Base-by-base conservation (phyloP, 1,139 yeast genomes). In the Lodderomyces jiufengensis region DNA sequence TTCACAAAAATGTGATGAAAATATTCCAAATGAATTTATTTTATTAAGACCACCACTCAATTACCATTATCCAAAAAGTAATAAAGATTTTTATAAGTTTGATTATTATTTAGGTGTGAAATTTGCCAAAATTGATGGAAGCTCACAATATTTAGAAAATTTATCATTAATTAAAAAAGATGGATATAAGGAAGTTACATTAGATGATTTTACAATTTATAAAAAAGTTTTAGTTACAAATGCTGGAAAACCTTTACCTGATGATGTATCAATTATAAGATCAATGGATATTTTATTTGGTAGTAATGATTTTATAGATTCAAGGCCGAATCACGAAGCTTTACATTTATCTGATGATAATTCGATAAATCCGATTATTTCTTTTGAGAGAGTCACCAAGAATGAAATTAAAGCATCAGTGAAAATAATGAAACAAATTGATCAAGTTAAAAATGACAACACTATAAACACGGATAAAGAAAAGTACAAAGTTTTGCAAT, bases 401-500 rank as follows among this genome's bases (percentile, higher is more conserved):
- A 12, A n/a, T 24, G 14, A 23, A 6, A 13, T 16, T 10, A 21
- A 24, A n/a, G n/a, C n/a, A n/a, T n/a, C n/a, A n/a, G n/a, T n/a
- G n/a, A n/a, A n/a, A n/a, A 24, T 34, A 8, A 27, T 32, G 12
- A 10, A 26, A 15, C n/a, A 27, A 15, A 33, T 34, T 12, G 13
- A 25, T 10, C 13, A 31, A 18, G 29, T 40, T 4, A 37, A 37
- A 29, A 9, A 20, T 24, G 37, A 16, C 33, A 33, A 23, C 8
- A 30, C 3, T 36, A 40, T 29, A 24, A 23, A 18, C 40, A 29
- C 18, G 6, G 11, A 34, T 12, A 30, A 29, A 11, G 25, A 31
- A 1, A 53, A 51, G 13, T 61, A 57, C 42, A 65, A 59, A 44
- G 49, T 68, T 10, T 46, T 68, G 40, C 74, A 69, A 45, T 33